Evolutionary conservation across 176 grass and related monocot species (phyloP).

Genomic region (Dactylis glomerata): DNA sequence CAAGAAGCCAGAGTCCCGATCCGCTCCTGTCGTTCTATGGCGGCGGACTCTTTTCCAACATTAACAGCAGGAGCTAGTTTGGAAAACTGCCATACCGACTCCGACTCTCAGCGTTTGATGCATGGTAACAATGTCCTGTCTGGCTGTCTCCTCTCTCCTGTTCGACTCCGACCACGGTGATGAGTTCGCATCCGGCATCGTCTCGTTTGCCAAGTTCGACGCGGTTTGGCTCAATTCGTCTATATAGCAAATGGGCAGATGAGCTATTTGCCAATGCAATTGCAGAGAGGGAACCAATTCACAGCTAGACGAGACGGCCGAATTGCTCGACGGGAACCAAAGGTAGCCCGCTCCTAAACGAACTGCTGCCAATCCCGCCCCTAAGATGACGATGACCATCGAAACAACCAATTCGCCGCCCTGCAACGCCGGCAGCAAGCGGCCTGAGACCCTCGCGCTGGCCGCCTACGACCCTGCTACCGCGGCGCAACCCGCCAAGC

Average conservation of each 20-base stretch:
- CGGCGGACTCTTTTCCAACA: too few species aligned
- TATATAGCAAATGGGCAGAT: neutral
- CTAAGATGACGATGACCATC: neutral
- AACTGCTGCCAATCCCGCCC: neutral
- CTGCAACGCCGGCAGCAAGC: neutral
- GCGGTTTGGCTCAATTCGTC: neutral
- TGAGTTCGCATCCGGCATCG: neutral
- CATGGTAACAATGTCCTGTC: too few species aligned
- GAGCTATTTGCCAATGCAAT: neutral
- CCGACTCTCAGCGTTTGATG: too few species aligned
- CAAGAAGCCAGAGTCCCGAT: too few species aligned
- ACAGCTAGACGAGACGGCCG: neutral
- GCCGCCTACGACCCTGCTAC: neutral
- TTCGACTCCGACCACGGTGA: neutral
- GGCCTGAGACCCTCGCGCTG: neutral
- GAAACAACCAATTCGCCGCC: neutral
- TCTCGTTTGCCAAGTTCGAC: neutral
- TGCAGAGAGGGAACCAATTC: neutral
- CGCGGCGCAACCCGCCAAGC: neutral
- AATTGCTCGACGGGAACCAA: neutral
- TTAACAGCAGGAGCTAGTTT: too few species aligned
- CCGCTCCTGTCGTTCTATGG: too few species aligned
- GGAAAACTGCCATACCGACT: too few species aligned
- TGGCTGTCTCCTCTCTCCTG: too few species aligned
- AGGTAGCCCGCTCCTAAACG: neutral